Conservation (phyloP, 352 stramenopile genomes). For the Pythium angustatum region DNA sequence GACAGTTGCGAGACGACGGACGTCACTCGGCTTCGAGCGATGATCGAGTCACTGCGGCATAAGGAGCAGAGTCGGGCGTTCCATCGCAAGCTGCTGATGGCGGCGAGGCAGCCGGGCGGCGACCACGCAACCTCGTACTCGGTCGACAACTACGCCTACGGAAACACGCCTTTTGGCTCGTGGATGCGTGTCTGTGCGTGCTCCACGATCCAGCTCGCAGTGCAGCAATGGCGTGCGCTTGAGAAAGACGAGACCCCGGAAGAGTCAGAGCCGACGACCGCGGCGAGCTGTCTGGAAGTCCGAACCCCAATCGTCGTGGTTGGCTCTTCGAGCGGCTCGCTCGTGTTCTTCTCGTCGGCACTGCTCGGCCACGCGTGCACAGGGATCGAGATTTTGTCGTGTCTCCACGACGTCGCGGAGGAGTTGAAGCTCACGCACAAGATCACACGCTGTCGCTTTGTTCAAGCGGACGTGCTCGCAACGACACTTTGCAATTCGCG, state of each 20-base stretch:
- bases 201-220: not conserved
- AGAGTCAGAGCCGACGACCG: too few relatives aligned
- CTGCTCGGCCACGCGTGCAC: conserved; percentile 29
- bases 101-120: not conserved
- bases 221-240: conserved; percentile 16
- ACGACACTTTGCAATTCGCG: conserved; percentile 28
- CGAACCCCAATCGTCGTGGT: conserved; percentile 35
- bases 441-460: conserved; percentile 27
- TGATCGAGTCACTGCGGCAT: conserved; percentile 2
- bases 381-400: conserved; percentile 58
- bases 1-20: not conserved
- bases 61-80: conserved; percentile 2
- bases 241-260: not conserved
- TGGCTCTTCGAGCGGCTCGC: conserved; percentile 53
- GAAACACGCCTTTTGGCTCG: conserved; percentile 51
- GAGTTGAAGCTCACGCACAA: conserved; percentile 18
- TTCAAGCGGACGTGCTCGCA: conserved; percentile 48
- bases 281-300: too few relatives aligned
- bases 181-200: conserved; percentile 38
- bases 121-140: conserved; percentile 29
- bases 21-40: not conserved
- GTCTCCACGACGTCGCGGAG: conserved; percentile 33
- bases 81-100: conserved; percentile 3
- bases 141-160: conserved; percentile 55
- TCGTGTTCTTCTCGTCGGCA: conserved; percentile 54